Base-by-base conservation (phyloP, 2,329 filamentous ascomycete species). In the Penicillium sp. region DNA sequence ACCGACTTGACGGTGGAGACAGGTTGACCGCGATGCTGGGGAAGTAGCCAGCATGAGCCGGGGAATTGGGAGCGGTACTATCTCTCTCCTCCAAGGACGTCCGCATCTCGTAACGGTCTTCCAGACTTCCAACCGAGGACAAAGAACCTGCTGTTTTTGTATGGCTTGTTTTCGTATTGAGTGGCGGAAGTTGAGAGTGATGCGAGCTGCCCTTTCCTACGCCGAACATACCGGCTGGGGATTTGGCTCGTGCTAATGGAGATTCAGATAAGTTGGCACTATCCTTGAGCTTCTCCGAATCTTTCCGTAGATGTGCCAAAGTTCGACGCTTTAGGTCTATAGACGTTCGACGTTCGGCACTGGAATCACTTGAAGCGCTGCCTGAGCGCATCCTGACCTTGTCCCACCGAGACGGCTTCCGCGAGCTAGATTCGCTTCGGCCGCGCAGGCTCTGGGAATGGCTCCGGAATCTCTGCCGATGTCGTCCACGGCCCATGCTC, bases 1-100 rank as follows among this genome's bases (percentile, higher is more conserved):
- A 75, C 20, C 85, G 78, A 58, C 83, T 88, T 6, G 74, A 74
- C 3, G 76, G 72, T 1, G 82, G 78, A 3, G 85, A 86, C 7
- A 85, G 64, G 46, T 86, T 82, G 53, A 79, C 75, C 18, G 78
- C 77, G 49, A 84, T 78, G 10, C 76, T 77, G 3, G 81, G 80
- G 42, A 84, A 76, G 26, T 78, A 73, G 1, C 70, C 67, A 29
- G 61, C 50, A 24, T 61, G 61, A 13, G 56, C 55, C 31, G 70
- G 70, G 26, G 71, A 70, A 42, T 62, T 69, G 6, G 70, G 66
- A 18, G 57, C 71, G 57, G 58, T 79, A 67, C 49, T 75, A 63
- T 65, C 74, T 28, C 68, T 60, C 27, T 68, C 72, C 31, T 75
- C 72, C 8, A 71, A 54, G 10, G 72, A 74, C 40, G 62, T 64